A percentile compares a stretch with the other conserved stretches of the same genome.
These are phyloP conservation scores for Cicer chorassanicum DNA, from an alignment of 306 rosid genomes.

Conservation along the genomic window DNA sequence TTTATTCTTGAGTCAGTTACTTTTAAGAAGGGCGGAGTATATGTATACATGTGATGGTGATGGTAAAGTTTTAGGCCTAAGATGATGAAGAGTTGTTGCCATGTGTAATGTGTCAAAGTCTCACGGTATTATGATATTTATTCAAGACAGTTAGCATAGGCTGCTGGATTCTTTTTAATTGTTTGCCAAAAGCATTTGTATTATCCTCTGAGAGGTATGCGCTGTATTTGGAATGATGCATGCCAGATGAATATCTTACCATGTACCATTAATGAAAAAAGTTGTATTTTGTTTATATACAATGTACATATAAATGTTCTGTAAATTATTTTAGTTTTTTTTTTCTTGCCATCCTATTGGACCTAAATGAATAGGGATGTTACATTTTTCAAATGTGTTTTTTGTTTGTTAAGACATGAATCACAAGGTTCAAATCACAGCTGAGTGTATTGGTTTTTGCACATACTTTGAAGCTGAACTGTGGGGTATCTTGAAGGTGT, in stretches of 20 bases:
- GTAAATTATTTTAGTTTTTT: constrained; percentile 24
- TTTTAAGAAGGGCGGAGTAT: constrained; percentile 66
- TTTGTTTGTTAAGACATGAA: background rate
- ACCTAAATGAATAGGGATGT: background rate
- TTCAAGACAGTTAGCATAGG: constrained; percentile 41
- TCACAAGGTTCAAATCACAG: background rate
- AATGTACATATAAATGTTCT: constrained; percentile 19
- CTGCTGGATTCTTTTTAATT: constrained; percentile 49
- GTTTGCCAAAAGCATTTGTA: constrained; percentile 43
- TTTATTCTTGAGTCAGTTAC: constrained; percentile 89
- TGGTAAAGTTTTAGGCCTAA: constrained; percentile 53
- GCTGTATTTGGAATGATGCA: constrained; percentile 43
- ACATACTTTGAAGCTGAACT: constrained; percentile 6
- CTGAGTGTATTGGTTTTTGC: too few relatives aligned
- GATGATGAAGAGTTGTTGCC: constrained; percentile 53
- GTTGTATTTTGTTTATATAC: constrained; percentile 41
- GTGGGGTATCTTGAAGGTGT: constrained; percentile 14
- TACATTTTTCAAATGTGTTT: background rate
- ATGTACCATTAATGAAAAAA: constrained; percentile 32
- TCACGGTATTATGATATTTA: constrained; percentile 50
- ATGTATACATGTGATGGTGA: constrained; percentile 58
- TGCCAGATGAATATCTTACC: constrained; percentile 38
- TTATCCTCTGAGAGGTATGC: constrained; percentile 33
- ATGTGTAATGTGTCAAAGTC: constrained; percentile 39
- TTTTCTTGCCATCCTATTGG: background rate